A percentile compares a stretch with the other conserved stretches of the same genome.
These are phyloP conservation scores for Solanum habrochaites DNA, from an alignment of 257 asterid species.

Conservation along the genomic window DNA sequence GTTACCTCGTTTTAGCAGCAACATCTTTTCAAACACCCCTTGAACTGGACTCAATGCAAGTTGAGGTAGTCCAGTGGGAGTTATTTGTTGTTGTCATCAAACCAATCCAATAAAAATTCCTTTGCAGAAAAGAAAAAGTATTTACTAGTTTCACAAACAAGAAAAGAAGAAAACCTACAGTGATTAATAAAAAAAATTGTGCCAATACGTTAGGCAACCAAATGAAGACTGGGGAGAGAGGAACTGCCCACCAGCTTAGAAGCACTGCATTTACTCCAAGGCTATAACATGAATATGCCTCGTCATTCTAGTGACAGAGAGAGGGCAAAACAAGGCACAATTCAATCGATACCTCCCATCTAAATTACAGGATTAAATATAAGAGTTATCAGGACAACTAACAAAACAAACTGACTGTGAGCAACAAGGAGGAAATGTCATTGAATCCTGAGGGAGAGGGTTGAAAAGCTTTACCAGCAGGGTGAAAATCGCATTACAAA, in stretches of 20 bases:
- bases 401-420: background rate
- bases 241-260: conserved; percentile 93
- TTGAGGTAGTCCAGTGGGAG: conserved; percentile 98
- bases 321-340: conserved; percentile 90
- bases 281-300: conserved; percentile 96
- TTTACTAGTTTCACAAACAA: background rate
- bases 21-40: conserved; percentile 69
- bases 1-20: conserved; percentile 84
- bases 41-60: conserved; percentile 77
- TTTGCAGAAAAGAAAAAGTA: conserved; percentile 1
- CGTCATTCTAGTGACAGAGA: conserved; percentile 98
- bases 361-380: conserved; percentile 14
- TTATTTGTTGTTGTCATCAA: conserved; percentile 72
- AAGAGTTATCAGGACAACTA: background rate
- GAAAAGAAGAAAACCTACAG: background rate
- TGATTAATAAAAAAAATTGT: background rate
- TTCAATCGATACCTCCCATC: conserved; percentile 99
- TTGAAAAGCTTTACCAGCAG: no score
- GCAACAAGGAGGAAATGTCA: background rate
- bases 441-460: background rate
- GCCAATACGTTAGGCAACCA: conserved; percentile 95
- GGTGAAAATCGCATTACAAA: background rate
- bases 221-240: conserved; percentile 88
- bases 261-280: conserved; percentile 68
- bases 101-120: conserved; percentile 93